Evolutionary conservation across 139 green algal species (phyloP), one percentile per base, ranked within the genome.

Genomic region (Astrephomene gubernaculifera): DNA sequence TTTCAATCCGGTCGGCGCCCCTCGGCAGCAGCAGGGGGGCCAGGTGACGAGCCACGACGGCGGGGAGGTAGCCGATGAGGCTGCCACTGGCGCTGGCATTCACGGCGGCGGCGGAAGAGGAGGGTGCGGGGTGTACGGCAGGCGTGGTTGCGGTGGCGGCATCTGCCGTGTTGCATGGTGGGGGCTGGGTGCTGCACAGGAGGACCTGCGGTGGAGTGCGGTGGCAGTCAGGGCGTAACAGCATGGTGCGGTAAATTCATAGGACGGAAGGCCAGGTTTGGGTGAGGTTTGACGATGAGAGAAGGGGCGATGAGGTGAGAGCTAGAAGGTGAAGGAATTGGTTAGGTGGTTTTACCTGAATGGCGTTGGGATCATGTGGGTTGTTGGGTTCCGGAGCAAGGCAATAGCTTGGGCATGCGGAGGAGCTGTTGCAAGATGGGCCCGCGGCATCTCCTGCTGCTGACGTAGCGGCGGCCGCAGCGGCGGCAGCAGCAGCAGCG

Each of bases 371-470:
- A 33, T 83, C 76, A 12, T 45, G 61, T 8, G 57, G 60, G 31
- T 83, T 83, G 60, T 29, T 63, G 7, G 76, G 76, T 49, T 83
- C 76, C 8, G 60, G 61, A 38, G 39, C 60, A 17, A 83, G 60
- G 33, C 54, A 27, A 36, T 71, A 82, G 31, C 54, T 10, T 63
- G 43, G 70, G 44, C 27, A 25, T 27, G 29, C 2, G 19, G 24
- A n/a, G 43, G 27, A 2, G 39, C 27, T 5, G 49, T 12, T 12
- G 12, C 12, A 9, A 12, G 63, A 1, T 29, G 63, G 22, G 4
- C 5, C 63, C 31, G 63, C 63, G 10, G 2, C n/a, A 1, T n/a
- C 63, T 43, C 1, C n/a, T 5, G 72, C 53, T 0, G 2, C 33
- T 0, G 39, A 9, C 8, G 52, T 35, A 5, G 52, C 73, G 1